A percentile compares a stretch with the other conserved stretches of the same genome.
Conservation (phyloP, 768 basidiomycete genomes). For the Mycena amicta region DNA sequence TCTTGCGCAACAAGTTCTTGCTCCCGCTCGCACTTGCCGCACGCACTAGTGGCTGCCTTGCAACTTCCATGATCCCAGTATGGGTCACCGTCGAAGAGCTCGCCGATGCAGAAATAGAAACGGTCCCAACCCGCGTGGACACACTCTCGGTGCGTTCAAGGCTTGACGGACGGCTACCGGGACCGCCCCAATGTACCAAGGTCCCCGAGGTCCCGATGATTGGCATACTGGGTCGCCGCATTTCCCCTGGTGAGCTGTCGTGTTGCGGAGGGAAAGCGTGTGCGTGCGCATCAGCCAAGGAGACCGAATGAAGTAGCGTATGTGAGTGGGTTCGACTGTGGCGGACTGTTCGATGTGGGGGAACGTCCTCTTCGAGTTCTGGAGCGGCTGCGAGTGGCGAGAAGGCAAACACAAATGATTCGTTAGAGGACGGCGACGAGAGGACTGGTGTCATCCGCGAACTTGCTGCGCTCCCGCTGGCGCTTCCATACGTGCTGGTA, state of each 20-base stretch:
- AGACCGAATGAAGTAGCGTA: conserved; percentile 20
- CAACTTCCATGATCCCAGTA: conserved; percentile 14
- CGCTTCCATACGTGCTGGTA: conserved; percentile 5
- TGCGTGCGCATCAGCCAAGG: conserved; percentile 11
- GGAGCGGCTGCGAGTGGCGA: conserved; percentile 22
- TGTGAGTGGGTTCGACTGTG: conserved; percentile 16
- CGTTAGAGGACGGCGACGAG: conserved; percentile 37
- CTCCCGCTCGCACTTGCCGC: conserved; percentile 6
- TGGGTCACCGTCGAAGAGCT: background rate
- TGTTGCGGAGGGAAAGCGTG: no score
- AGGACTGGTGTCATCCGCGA: conserved; percentile 22
- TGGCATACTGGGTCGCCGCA: conserved; percentile 29
- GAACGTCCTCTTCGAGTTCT: conserved; percentile 3
- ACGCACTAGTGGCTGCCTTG: conserved; percentile 2
- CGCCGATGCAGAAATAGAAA: background rate
- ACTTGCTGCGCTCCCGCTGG: background rate
- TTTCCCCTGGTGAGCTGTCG: background rate
- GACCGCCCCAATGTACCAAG: background rate
- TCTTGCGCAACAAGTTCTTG: conserved; percentile 20
- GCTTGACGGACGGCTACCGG: conserved; percentile 13
- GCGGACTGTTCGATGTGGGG: background rate
- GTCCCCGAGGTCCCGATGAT: conserved; percentile 8
- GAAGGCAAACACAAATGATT: conserved; percentile 31
- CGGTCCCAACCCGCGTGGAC: background rate
- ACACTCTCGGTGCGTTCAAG: background rate